Percentiles rank a stretch among this genome's conserved stretches.
Evolutionary conservation across 306 rosid species (phyloP).

Genomic region (Chamaecrista fasciculata): DNA sequence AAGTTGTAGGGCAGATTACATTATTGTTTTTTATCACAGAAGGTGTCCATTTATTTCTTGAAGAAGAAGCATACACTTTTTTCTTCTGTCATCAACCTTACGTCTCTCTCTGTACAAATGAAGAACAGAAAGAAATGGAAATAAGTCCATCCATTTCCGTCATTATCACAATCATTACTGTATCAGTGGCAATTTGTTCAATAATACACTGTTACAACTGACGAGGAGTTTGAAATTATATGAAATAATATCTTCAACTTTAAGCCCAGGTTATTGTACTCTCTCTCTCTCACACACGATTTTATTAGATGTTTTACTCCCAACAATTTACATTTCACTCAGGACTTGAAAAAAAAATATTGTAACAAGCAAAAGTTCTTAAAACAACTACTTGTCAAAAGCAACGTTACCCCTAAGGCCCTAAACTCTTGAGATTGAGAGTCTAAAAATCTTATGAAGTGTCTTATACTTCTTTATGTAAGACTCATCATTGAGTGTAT

Average conservation of each 20-base stretch:
- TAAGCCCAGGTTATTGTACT: not conserved
- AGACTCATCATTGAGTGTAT: too few species aligned
- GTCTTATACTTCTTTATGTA: too few species aligned
- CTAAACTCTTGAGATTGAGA: too few species aligned
- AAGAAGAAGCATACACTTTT: conserved; percentile 1
- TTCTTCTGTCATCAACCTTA: not conserved
- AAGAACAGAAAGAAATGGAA: not conserved
- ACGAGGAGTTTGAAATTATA: not conserved
- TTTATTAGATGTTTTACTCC: too few species aligned
- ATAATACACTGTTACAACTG: not conserved
- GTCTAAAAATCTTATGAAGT: too few species aligned
- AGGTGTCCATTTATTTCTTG: not conserved
- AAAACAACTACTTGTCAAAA: too few species aligned
- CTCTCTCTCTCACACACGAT: too few species aligned
- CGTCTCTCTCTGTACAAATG: not conserved
- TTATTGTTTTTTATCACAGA: not conserved
- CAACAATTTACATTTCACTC: too few species aligned
- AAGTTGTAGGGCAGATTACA: not conserved
- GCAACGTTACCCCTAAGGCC: too few species aligned
- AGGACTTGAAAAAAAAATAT: too few species aligned
- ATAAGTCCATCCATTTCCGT: not conserved
- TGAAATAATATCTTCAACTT: not conserved
- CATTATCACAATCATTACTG: not conserved
- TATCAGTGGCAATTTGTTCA: not conserved
- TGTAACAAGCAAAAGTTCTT: too few species aligned